phyloP scores from a whole-genome alignment of 2,329 filamentous ascomycete genomes.

The Myriosclerotinia scirpicola region DNA sequence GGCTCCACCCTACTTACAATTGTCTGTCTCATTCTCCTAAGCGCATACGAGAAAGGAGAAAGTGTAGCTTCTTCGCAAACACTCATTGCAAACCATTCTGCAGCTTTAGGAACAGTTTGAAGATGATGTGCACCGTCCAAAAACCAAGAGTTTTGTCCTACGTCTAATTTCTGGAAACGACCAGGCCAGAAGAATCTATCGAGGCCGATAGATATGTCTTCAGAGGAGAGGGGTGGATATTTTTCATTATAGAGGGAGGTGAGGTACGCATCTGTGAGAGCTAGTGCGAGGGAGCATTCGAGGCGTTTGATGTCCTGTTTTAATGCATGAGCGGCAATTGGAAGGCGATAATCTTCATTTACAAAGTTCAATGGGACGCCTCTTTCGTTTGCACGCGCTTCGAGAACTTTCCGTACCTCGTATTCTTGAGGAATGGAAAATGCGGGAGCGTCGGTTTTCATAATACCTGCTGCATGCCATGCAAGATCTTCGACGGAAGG shows the following conservation, averaged over 20 bases:
- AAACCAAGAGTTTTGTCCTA: constrained; percentile 43
- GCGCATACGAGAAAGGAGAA: constrained; percentile 19
- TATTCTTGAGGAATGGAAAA: too few species aligned
- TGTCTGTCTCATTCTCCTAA: constrained; percentile 4
- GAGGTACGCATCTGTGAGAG: not conserved
- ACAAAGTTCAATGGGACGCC: too few species aligned
- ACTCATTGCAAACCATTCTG: constrained; percentile 69
- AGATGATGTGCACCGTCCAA: constrained; percentile 44
- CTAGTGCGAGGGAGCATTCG: too few species aligned
- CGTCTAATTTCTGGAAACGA: constrained; percentile 63
- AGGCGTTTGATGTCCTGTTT: too few species aligned
- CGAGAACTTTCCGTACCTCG: too few species aligned
- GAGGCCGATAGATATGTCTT: constrained; percentile 58
- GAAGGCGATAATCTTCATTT: too few species aligned
- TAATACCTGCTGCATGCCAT: too few species aligned
- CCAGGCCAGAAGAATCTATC: constrained; percentile 75
- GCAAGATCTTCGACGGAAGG: too few species aligned
- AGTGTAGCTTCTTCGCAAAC: constrained; percentile 39
- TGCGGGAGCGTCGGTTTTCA: too few species aligned
- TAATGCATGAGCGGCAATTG: too few species aligned
- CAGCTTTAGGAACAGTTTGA: constrained; percentile 79
- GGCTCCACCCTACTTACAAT: not conserved
- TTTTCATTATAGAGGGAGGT: constrained; percentile 38
- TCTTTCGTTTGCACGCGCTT: too few species aligned
- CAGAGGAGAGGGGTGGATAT: constrained; percentile 55